Evolutionary conservation across 2,329 filamentous ascomycete species (phyloP).

Genomic region (Aspergillus versicolor): DNA sequence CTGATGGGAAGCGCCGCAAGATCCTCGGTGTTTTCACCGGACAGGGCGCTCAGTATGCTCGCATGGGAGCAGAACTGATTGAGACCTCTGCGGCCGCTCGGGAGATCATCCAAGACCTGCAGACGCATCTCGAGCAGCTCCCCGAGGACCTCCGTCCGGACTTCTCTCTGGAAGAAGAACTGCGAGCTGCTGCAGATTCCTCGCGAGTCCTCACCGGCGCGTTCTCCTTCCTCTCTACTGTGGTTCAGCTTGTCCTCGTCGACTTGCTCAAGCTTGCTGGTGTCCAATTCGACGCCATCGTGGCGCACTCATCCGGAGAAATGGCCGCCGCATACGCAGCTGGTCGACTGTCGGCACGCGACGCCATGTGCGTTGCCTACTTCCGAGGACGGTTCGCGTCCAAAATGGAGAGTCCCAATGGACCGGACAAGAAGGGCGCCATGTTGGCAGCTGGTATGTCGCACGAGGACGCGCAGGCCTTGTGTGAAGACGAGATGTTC

Average conservation of each 20-base stretch:
- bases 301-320: conserved; percentile 33
- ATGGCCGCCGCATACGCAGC: conserved; percentile 43
- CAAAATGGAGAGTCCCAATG: not conserved
- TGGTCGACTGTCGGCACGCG: conserved; percentile 6
- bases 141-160: not conserved
- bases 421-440: conserved; percentile 28
- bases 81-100: not conserved
- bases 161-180: not conserved
- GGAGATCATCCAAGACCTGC: not conserved
- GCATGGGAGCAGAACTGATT: conserved; percentile 8
- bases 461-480: not conserved
- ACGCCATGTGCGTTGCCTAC: conserved; percentile 46
- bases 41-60: conserved; percentile 22
- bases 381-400: conserved; percentile 37
- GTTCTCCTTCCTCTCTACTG: conserved; percentile 28
- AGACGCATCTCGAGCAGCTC: not conserved
- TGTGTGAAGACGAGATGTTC: not conserved
- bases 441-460: not conserved
- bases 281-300: conserved; percentile 25
- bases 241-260: conserved; percentile 31
- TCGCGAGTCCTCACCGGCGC: conserved; percentile 24
- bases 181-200: not conserved
- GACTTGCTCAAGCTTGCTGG: conserved; percentile 26
- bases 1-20: not conserved
- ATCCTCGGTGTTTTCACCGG: conserved; percentile 13